Evolutionary conservation across 352 stramenopile species (phyloP).

Genomic region (Pythium phragmitis): DNA sequence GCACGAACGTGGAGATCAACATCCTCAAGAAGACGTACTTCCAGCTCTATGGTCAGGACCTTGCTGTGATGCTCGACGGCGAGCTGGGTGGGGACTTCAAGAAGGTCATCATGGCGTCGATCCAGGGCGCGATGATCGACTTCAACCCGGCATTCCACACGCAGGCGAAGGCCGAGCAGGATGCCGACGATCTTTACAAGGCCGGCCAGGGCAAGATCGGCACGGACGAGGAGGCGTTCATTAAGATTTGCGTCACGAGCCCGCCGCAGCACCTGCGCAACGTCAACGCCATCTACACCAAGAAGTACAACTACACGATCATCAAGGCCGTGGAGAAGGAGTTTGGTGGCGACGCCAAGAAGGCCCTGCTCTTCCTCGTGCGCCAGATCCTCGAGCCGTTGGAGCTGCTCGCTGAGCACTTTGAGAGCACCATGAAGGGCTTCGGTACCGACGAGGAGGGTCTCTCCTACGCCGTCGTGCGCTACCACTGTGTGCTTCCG

Average conservation of each 20-base stretch:
- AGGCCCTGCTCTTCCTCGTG: constrained; percentile 57
- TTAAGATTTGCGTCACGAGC: constrained; percentile 49
- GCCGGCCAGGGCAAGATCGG: constrained; percentile 66
- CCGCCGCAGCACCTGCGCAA: constrained; percentile 58
- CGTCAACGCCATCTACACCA: constrained; percentile 52
- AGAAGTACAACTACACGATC: constrained; percentile 68
- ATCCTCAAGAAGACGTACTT: constrained; percentile 85
- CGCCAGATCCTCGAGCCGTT: constrained; percentile 63
- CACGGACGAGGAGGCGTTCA: constrained; percentile 68
- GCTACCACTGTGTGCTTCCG: constrained; percentile 74
- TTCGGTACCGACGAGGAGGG: constrained; percentile 71
- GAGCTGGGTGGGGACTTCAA: constrained; percentile 73
- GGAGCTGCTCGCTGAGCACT: constrained; percentile 56
- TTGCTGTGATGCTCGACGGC: constrained; percentile 52
- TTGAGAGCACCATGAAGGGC: constrained; percentile 77
- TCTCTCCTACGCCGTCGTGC: constrained; percentile 57
- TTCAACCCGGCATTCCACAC: constrained; percentile 66
- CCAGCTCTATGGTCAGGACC: constrained; percentile 55
- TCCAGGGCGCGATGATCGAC: constrained; percentile 52
- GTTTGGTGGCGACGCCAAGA: constrained; percentile 53
- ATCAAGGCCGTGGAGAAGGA: constrained; percentile 68
- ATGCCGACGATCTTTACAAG: constrained; percentile 68
- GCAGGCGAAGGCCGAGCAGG: constrained; percentile 46
- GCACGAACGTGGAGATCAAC: constrained; percentile 67
- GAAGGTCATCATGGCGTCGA: constrained; percentile 66